Evolutionary conservation across 1,139 yeast species (phyloP).

Genomic region (Kazachstania sp.): DNA sequence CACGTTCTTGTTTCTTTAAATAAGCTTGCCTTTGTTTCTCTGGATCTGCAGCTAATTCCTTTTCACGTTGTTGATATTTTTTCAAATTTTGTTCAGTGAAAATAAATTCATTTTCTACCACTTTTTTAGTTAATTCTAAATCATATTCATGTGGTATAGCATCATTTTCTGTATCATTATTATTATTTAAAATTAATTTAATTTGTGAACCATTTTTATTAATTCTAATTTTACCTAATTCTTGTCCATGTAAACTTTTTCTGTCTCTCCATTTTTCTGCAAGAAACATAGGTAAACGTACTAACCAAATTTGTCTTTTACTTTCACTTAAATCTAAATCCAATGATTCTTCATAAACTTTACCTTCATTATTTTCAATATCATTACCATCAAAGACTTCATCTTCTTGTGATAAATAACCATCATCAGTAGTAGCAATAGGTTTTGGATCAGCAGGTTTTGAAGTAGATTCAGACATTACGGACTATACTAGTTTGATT

Average conservation of each 20-base stretch:
- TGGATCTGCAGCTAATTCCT: slow-evolving; percentile 33
- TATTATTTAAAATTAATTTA: slow-evolving; percentile 47
- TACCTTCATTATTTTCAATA: slow-evolving; percentile 31
- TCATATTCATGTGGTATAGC: slow-evolving; percentile 81
- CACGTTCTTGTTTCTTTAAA: slow-evolving; percentile 32
- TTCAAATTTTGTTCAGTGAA: slow-evolving; percentile 81
- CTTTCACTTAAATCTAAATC: slow-evolving; percentile 51
- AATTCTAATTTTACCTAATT: slow-evolving; percentile 74
- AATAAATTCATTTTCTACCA: slow-evolving; percentile 75
- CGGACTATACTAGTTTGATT: no score
- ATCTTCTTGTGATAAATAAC: slow-evolving; percentile 35
- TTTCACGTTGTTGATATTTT: slow-evolving; percentile 51
- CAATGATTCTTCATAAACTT: slow-evolving; percentile 45
- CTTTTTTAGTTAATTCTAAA: slow-evolving; percentile 64
- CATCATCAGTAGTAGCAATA: slow-evolving; percentile 27
- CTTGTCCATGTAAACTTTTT: slow-evolving; percentile 56
- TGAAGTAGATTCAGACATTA: slow-evolving; percentile 4
- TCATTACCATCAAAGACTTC: slow-evolving; percentile 38
- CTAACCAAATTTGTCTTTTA: slow-evolving; percentile 78
- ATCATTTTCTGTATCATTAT: slow-evolving; percentile 19
- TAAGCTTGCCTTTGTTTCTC: slow-evolving; percentile 37
- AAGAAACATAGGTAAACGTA: slow-evolving; percentile 78
- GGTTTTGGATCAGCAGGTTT: not conserved
- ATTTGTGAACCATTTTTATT: slow-evolving; percentile 45
- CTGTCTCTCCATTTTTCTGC: slow-evolving; percentile 74